Evolutionary conservation across 306 rosid species (phyloP).

Genomic region (Senna siamea): DNA sequence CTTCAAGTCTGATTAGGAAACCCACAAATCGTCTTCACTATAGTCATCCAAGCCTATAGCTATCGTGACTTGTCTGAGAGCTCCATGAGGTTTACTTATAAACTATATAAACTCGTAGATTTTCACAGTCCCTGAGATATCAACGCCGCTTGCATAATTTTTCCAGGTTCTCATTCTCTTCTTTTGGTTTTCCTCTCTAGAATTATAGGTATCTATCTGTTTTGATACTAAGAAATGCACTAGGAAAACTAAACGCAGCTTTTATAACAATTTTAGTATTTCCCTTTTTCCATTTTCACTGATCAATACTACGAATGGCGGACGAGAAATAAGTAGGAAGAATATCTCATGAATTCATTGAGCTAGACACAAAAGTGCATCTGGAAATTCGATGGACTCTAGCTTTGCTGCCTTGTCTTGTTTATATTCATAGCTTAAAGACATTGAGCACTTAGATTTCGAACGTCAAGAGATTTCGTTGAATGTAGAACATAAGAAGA

Average conservation of each 20-base stretch:
- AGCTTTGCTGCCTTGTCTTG: no score
- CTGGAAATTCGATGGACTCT: no score
- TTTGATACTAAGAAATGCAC: slow-evolving; percentile 15
- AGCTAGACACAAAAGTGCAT: background rate
- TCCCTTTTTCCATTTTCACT: background rate
- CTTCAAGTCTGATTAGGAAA: no score
- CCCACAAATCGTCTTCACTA: no score
- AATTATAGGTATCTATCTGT: slow-evolving; percentile 25
- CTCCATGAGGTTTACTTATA: no score
- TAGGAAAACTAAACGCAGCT: background rate
- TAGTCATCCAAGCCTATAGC: no score
- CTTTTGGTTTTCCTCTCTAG: background rate
- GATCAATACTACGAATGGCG: background rate
- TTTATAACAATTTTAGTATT: no score
- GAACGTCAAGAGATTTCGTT: no score
- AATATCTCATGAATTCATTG: background rate
- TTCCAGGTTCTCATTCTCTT: background rate
- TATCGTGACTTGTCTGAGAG: no score
- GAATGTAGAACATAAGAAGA: no score
- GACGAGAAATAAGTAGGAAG: background rate
- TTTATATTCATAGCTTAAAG: no score
- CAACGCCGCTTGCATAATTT: background rate
- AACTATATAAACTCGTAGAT: background rate
- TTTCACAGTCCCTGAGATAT: background rate
- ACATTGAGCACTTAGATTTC: no score